Conservation (phyloP, 1,139 yeast species). For the Yamadazyma oceani region DNA sequence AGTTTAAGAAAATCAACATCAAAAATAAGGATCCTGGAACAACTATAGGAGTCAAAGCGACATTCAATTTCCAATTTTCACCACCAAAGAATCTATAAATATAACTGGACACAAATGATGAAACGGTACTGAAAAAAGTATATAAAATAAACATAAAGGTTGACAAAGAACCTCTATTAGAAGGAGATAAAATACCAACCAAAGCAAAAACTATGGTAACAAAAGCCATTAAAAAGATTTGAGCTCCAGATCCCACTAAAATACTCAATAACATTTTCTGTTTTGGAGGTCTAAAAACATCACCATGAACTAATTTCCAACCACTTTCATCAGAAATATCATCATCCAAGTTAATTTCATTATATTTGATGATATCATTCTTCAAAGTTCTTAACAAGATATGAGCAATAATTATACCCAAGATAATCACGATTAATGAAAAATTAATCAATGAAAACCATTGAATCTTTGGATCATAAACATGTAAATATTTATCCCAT, state of each 20-base stretch:
- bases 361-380: constrained; percentile 84
- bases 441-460: constrained; percentile 93
- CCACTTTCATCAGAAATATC: constrained; percentile 94
- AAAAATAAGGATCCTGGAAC: constrained; percentile 79
- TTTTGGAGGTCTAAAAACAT: constrained; percentile 85
- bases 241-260: constrained; percentile 86
- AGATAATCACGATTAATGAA: constrained; percentile 72
- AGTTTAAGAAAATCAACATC: constrained; percentile 68
- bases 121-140: constrained; percentile 74
- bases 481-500: constrained; percentile 96
- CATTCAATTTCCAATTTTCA: constrained; percentile 83
- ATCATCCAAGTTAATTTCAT: constrained; percentile 83
- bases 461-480: constrained; percentile 88
- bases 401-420: constrained; percentile 79
- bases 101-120: constrained; percentile 84
- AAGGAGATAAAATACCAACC: constrained; percentile 87
- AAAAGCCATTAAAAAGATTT: constrained; percentile 73
- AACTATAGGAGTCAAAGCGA: constrained; percentile 76
- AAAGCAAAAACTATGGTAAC: constrained; percentile 80
- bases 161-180: constrained; percentile 89
- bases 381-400: constrained; percentile 77
- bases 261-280: constrained; percentile 72
- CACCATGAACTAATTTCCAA: constrained; percentile 96
- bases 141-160: constrained; percentile 86
- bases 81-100: constrained; percentile 91